Evolutionary conservation across 2,329 filamentous ascomycete species (phyloP), one percentile per base, ranked within the genome.

Genomic region (Paraphoma sp.): DNA sequence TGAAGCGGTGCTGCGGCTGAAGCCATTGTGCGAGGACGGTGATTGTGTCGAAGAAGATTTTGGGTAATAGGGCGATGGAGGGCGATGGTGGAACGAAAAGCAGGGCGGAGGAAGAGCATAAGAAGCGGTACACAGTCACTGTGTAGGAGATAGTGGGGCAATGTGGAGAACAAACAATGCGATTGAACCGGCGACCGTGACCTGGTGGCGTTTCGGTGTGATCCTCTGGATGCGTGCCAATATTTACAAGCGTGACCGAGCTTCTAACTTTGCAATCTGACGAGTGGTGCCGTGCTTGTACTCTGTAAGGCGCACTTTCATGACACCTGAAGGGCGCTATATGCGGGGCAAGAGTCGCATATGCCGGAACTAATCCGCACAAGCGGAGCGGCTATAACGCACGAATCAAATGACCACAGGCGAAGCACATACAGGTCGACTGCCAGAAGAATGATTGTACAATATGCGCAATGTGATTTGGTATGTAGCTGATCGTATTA

Each of bases 1-100:
- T 69, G 73, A 8, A 74, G 59, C 11, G 72, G 63, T 0, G 61
- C 53, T 3, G 51, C 53, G 9, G 56, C n/a, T 2, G 62, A 65
- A 41, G 69, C 62, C 71, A 74, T 74, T 51, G 55, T 64, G 53
- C 59, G 55, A 6, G 12, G 33, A 36, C 2, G 3, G 33, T 10
- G 9, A 36, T 7, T 2, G 7, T 38, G 16, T 10, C 38, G 8
- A 29, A 9, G 30, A 12, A 46, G 9, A 33, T 10, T 18, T 30
- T 10, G 30, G 31, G 7, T n/a, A 2, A 31, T 11, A 2, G 12
- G n/a, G 31, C 16, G 23, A 17, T 7, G 42, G 16, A 28, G 31
- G 50, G 47, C 43, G 40, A 38, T 18, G 38, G 40, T n/a, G 38
- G 50, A 42, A 23, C 44, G 48, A 9, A 53, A 38, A 16, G 51